A percentile compares a stretch with the other conserved stretches of the same genome.
phyloP scores from a whole-genome alignment of 1,284 basidiomycete species.

The Sporisorium iseilematis-ciliati region DNA sequence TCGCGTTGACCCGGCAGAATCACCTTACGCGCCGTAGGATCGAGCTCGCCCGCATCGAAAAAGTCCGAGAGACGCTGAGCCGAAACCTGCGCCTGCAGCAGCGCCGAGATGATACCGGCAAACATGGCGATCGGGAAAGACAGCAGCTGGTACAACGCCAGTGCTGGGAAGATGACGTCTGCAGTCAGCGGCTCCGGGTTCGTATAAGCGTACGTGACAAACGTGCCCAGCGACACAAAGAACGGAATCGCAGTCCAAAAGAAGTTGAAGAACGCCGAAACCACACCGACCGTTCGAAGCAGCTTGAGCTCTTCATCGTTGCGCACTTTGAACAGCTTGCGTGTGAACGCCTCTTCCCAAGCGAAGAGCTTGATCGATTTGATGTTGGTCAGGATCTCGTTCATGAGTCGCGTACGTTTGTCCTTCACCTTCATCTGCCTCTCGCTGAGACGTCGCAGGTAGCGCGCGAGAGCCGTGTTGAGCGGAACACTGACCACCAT shows the following conservation, averaged over 20 bases:
- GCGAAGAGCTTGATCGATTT: constrained; percentile 68
- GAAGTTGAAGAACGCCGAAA: constrained; percentile 79
- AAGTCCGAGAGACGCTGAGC: constrained; percentile 69
- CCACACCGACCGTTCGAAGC: constrained; percentile 80
- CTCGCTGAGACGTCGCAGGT: constrained; percentile 79
- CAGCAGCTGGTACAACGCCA: constrained; percentile 73
- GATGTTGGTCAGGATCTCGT: constrained; percentile 67
- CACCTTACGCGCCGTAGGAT: constrained; percentile 71
- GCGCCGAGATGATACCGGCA: constrained; percentile 65
- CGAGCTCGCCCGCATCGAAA: constrained; percentile 76
- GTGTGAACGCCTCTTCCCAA: constrained; percentile 71
- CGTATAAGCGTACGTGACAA: constrained; percentile 82
- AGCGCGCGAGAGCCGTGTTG: constrained; percentile 81
- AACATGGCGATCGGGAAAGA: constrained; percentile 80
- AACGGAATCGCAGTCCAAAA: constrained; percentile 80
- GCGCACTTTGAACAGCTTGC: constrained; percentile 79
- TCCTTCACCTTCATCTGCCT: constrained; percentile 92
- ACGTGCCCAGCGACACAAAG: constrained; percentile 85
- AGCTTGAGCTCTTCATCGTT: constrained; percentile 79
- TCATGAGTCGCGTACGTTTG: constrained; percentile 70
- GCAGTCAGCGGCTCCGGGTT: constrained; percentile 77
- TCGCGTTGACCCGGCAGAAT: constrained; percentile 37
- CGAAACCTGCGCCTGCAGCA: constrained; percentile 65
- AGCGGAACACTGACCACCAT: constrained; percentile 77
- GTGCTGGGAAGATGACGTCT: constrained; percentile 71